A percentile compares a stretch with the other conserved stretches of the same genome.
These are phyloP conservation scores for Saccharomycopsis capsularis DNA, from an alignment of 805 yeast genomes.

Conservation along the genomic window DNA sequence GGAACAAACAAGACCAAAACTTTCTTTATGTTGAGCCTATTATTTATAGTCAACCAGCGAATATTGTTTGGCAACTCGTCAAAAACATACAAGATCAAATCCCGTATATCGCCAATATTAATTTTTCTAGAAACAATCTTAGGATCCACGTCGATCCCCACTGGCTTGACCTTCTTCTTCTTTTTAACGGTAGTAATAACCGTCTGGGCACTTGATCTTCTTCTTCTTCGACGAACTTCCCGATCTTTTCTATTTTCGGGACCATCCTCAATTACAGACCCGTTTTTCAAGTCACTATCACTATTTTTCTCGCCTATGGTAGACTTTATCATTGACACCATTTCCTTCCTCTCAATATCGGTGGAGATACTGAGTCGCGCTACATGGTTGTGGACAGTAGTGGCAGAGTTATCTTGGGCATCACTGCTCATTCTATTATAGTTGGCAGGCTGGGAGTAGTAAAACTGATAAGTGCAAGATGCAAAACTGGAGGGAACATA, in stretches of 20 bases:
- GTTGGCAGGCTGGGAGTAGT: too few relatives aligned
- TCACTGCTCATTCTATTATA: too few relatives aligned
- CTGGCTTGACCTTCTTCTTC: constrained; percentile 28
- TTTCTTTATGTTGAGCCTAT: constrained; percentile 42
- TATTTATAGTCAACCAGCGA: constrained; percentile 42
- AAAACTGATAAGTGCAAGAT: too few relatives aligned
- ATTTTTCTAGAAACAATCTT: constrained; percentile 28
- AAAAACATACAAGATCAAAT: constrained; percentile 37
- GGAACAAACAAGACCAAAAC: constrained; percentile 57
- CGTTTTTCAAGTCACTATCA: neutral
- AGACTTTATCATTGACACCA: constrained; percentile 16
- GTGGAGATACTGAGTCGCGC: constrained; percentile 29
- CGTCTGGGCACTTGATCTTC: constrained; percentile 27
- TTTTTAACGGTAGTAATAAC: constrained; percentile 24
- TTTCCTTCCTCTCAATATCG: constrained; percentile 9
- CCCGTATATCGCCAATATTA: constrained; percentile 38
- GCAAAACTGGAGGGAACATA: too few relatives aligned
- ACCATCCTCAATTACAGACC: neutral
- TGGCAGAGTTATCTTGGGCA: too few relatives aligned
- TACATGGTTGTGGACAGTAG: constrained; percentile 24
- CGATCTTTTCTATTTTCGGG: neutral
- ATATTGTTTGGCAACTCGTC: constrained; percentile 37
- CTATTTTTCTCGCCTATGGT: constrained; percentile 1
- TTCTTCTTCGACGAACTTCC: constrained; percentile 19
- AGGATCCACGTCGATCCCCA: constrained; percentile 32